These are phyloP conservation scores for Trichoderma hamatum DNA, from an alignment of 2,329 filamentous ascomycete genomes.

Conservation along the genomic window DNA sequence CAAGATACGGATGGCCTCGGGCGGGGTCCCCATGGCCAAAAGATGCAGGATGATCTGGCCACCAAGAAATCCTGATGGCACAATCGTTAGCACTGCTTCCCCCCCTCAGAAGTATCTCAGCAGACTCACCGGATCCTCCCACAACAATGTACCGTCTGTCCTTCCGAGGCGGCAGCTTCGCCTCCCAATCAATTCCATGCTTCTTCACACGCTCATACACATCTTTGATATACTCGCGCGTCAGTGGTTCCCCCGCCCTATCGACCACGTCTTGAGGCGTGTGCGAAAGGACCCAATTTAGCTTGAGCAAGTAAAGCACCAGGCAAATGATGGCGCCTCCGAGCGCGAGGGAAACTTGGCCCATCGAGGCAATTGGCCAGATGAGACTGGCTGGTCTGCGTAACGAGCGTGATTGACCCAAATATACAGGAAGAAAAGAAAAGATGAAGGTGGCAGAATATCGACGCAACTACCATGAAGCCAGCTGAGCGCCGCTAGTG, in stretches of 20 bases:
- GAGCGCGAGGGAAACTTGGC: not conserved
- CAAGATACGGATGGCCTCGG: conserved; percentile 55
- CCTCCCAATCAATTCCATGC: conserved; percentile 44
- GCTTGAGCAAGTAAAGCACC: conserved; percentile 35
- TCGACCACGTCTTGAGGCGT: conserved; percentile 43
- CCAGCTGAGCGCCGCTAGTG: not conserved
- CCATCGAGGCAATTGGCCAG: not conserved
- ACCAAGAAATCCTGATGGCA: conserved; percentile 54
- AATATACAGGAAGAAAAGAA: not conserved
- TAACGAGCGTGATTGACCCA: not conserved
- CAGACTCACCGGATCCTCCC: conserved; percentile 49
- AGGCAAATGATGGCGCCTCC: conserved; percentile 29
- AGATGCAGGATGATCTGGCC: conserved; percentile 58
- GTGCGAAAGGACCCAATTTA: conserved; percentile 43
- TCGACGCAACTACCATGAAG: not conserved
- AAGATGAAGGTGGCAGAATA: not conserved
- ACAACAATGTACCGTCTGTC: conserved; percentile 50
- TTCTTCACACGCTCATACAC: conserved; percentile 42
- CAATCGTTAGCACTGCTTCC: not conserved
- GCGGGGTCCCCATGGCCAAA: conserved; percentile 54
- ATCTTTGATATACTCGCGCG: conserved; percentile 39
- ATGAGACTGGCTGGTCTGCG: not conserved
- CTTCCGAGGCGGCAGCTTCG: conserved; percentile 45
- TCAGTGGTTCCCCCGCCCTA: conserved; percentile 41
- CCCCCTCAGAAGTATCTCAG: not conserved